Conservation (phyloP, 1,284 basidiomycete species). For the Ustilago curta region DNA sequence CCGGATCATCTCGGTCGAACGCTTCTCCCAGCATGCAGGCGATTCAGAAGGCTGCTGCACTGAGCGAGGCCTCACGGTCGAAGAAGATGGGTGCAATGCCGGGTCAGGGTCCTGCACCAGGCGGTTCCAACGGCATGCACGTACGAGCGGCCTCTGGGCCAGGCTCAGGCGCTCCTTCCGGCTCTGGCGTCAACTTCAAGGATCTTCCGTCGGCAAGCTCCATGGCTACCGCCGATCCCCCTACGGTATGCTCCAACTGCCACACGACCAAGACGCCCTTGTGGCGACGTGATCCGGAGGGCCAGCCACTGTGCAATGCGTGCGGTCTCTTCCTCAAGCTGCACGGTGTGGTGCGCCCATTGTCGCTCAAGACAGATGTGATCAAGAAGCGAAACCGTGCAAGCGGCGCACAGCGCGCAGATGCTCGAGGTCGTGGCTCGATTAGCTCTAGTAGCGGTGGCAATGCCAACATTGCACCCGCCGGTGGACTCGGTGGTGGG, state of each 20-base stretch:
- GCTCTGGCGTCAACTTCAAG: conserved; percentile 39
- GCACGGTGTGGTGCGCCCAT: conserved; percentile 90
- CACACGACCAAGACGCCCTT: conserved; percentile 94
- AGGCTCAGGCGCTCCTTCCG: conserved; percentile 10
- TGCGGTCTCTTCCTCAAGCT: conserved; percentile 78
- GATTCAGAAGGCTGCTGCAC: conserved; percentile 38
- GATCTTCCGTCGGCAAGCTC: conserved; percentile 46
- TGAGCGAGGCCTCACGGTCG: conserved; percentile 35
- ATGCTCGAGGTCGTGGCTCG: conserved; percentile 27
- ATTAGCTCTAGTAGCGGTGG: conserved; percentile 16
- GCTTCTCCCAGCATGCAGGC: conserved; percentile 42
- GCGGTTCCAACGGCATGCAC: conserved; percentile 16
- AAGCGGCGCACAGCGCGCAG: conserved; percentile 39
- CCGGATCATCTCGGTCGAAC: conserved; percentile 32
- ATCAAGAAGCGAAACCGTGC: conserved; percentile 85
- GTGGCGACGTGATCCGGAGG: conserved; percentile 94
- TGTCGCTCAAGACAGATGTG: conserved; percentile 94
- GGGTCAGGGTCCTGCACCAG: neutral
- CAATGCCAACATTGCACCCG: conserved; percentile 30
- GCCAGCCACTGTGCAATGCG: conserved; percentile 82
- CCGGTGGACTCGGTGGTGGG: conserved; percentile 12
- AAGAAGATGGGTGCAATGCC: conserved; percentile 24
- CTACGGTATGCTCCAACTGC: conserved; percentile 92
- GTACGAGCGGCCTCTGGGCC: conserved; percentile 21
- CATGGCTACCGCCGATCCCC: conserved; percentile 58